Conservation (phyloP, 371 early-diverging fungal genomes). For the Apophysomyces elegans region DNA sequence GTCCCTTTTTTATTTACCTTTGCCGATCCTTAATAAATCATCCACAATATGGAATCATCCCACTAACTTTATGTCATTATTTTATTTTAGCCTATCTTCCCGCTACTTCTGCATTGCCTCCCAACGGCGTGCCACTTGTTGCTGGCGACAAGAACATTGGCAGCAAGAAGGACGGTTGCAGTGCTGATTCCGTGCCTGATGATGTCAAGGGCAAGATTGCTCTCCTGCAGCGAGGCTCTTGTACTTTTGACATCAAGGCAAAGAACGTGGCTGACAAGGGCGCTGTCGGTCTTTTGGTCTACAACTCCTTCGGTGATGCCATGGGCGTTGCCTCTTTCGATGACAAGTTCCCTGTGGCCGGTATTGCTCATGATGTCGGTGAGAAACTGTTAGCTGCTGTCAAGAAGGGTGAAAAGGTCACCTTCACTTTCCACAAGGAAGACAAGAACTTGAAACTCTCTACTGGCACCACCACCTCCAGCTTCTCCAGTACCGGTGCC, state of each 20-base stretch:
- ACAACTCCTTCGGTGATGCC: slow-evolving; percentile 24
- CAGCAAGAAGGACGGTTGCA: slow-evolving; percentile 21
- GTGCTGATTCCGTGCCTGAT: slow-evolving; percentile 17
- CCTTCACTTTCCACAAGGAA: slow-evolving; percentile 11
- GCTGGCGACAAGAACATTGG: slow-evolving; percentile 20
- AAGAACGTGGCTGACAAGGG: slow-evolving; percentile 38
- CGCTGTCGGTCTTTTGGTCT: slow-evolving; percentile 60
- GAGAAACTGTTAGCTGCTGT: slow-evolving; percentile 16
- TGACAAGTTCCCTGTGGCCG: slow-evolving; percentile 37
- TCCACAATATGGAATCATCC: too few species aligned
- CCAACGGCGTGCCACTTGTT: slow-evolving; percentile 21
- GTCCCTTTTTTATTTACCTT: neutral
- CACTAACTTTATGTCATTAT: too few species aligned
- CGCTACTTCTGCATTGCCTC: neutral
- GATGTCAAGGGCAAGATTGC: slow-evolving; percentile 43
- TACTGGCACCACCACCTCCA: slow-evolving; percentile 45
- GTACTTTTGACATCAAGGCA: slow-evolving; percentile 59
- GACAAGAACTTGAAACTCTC: slow-evolving; percentile 17
- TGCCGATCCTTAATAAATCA: too few species aligned
- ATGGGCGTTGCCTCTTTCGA: slow-evolving; percentile 12
- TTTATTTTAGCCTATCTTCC: neutral
- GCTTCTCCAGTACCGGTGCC: slow-evolving; percentile 53
- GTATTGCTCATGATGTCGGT: slow-evolving; percentile 34
- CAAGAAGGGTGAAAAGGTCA: slow-evolving; percentile 16
- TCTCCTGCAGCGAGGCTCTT: slow-evolving; percentile 57